These are phyloP conservation scores for Leccinum sublutescens DNA, from an alignment of 768 basidiomycete species.

Conservation along the genomic window DNA sequence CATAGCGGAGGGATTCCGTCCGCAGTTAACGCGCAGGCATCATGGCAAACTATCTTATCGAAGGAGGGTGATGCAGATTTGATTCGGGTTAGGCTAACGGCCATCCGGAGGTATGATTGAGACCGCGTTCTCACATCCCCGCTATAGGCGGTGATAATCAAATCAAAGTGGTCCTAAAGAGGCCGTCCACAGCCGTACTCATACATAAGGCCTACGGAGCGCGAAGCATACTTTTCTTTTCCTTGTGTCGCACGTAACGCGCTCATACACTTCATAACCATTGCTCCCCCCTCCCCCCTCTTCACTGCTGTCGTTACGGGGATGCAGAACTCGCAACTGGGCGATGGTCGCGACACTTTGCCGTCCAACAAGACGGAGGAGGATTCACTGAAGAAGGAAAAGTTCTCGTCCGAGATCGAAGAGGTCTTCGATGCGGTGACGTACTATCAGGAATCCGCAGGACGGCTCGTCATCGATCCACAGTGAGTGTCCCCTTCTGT, in stretches of 20 bases:
- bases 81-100: not conserved
- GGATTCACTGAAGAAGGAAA: conserved; percentile 2
- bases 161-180: not conserved
- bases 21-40: not conserved
- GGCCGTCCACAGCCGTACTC: not conserved
- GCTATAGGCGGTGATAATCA: not conserved
- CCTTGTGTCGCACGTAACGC: not conserved
- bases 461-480: conserved; percentile 62
- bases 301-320: not conserved
- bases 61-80: not conserved
- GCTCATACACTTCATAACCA: not conserved
- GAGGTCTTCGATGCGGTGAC: conserved; percentile 34
- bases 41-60: not conserved
- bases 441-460: conserved; percentile 55
- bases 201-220: not conserved
- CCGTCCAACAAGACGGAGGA: not conserved
- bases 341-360: not conserved
- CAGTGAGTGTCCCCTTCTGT: conserved; percentile 37
- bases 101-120: not conserved
- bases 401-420: not conserved
- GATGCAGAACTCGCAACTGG: not conserved
- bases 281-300: not conserved
- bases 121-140: not conserved
- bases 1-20: not conserved
- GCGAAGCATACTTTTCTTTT: not conserved